Conservation (phyloP, 495 filamentous ascomycete species). For the Collariella sp. region DNA sequence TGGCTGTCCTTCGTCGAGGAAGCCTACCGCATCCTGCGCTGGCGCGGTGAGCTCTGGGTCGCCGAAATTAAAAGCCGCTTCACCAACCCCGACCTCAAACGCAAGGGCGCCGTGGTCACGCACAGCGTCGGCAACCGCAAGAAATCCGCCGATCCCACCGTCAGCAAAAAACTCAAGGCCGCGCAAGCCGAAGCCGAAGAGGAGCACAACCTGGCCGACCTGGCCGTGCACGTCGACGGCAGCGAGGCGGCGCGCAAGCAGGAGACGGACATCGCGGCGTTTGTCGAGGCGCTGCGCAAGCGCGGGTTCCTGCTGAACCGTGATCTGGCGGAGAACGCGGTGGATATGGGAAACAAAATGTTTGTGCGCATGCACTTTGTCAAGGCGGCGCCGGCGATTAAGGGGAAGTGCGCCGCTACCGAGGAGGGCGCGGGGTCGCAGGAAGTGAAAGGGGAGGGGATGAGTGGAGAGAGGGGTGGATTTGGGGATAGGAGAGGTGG, state of each 20-base stretch:
- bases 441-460: constrained; percentile 21
- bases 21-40: constrained; percentile 79
- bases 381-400: constrained; percentile 59
- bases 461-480: no score
- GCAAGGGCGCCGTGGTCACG: constrained; percentile 40
- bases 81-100: constrained; percentile 49
- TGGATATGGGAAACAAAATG: constrained; percentile 91
- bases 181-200: constrained; percentile 28
- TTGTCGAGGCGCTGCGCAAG: constrained; percentile 69
- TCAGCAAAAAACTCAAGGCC: constrained; percentile 45
- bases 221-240: constrained; percentile 47
- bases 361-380: constrained; percentile 94
- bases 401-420: constrained; percentile 54
- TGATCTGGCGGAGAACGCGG: constrained; percentile 41
- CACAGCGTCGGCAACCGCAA: constrained; percentile 54
- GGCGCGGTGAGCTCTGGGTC: constrained; percentile 92
- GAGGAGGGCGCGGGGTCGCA: not conserved
- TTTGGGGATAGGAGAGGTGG: no score
- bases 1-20: constrained; percentile 94
- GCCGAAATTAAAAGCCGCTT: constrained; percentile 94
- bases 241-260: constrained; percentile 30
- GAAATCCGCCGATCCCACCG: constrained; percentile 20
- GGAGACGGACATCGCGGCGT: constrained; percentile 80
- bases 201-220: constrained; percentile 39
- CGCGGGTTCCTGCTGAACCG: constrained; percentile 71